Conservation (phyloP, 805 yeast species). For the Isabelozyma pseudorhagii region DNA sequence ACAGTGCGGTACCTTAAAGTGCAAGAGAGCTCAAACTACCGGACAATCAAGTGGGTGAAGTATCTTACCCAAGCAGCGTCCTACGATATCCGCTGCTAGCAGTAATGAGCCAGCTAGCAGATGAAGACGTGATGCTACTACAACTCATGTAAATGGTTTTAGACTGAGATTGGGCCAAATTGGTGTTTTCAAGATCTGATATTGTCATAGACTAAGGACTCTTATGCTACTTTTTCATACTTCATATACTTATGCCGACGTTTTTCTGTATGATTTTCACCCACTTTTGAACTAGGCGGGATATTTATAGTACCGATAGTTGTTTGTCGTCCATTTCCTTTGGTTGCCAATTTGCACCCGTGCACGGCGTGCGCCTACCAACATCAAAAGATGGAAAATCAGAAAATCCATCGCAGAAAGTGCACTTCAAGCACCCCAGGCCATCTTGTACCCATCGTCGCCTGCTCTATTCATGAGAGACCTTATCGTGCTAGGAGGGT, state of each 20-base stretch:
- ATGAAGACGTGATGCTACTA: too few species aligned
- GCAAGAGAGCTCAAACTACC: conserved; percentile 54
- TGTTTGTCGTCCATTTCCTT: too few species aligned
- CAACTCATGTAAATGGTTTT: too few species aligned
- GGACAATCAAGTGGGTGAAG: conserved; percentile 84
- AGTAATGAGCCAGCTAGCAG: too few species aligned
- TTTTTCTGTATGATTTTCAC: too few species aligned
- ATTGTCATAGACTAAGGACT: too few species aligned
- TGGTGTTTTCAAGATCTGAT: too few species aligned
- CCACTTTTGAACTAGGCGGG: too few species aligned
- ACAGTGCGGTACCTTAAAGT: conserved; percentile 71
- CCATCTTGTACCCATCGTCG: background rate
- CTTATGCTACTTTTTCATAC: too few species aligned
- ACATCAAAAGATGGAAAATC: background rate
- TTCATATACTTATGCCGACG: too few species aligned
- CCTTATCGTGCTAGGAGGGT: conserved; percentile 85
- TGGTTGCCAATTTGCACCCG: background rate
- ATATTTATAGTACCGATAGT: too few species aligned
- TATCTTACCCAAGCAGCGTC: conserved; percentile 75
- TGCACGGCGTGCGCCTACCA: background rate
- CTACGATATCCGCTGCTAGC: conserved; percentile 70
- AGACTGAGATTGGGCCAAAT: too few species aligned
- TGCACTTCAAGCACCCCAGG: background rate
- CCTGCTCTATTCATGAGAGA: conserved; percentile 59
- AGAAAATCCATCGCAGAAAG: background rate